phyloP scores from a whole-genome alignment of 106 monocot species.

The Dactylorhiza incarnata region DNA sequence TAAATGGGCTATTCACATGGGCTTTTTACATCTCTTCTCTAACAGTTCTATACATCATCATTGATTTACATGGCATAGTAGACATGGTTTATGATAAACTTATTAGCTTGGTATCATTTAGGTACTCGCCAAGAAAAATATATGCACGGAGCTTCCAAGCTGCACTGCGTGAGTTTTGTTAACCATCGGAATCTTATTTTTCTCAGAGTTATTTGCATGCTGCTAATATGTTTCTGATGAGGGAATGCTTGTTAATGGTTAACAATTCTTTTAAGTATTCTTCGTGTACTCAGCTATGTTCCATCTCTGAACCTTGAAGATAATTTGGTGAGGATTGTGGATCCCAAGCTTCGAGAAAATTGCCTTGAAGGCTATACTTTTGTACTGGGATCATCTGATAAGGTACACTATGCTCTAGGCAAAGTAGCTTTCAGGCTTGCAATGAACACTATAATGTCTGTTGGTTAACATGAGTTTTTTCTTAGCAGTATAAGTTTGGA shows the following conservation, averaged over 20 bases:
- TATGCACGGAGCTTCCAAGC: constrained; percentile 57
- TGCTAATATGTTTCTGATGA: neutral
- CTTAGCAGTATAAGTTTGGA: constrained; percentile 71
- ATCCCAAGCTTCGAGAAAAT: constrained; percentile 49
- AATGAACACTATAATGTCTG: neutral
- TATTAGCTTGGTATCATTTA: constrained; percentile 12
- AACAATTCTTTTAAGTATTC: neutral
- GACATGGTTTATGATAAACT: neutral
- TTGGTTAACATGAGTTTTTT: constrained; percentile 5
- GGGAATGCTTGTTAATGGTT: neutral
- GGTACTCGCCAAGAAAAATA: constrained; percentile 57
- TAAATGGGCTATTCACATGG: too few species aligned
- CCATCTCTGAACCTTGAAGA: constrained; percentile 49
- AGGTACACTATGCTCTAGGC: constrained; percentile 26
- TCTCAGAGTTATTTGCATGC: neutral
- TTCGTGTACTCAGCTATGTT: constrained; percentile 29
- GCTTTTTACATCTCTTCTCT: too few species aligned
- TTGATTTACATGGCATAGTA: neutral
- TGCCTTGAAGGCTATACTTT: constrained; percentile 65
- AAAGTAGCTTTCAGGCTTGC: neutral
- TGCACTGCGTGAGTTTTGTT: constrained; percentile 44
- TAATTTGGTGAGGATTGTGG: constrained; percentile 38
- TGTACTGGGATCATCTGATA: constrained; percentile 39
- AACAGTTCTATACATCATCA: neutral
- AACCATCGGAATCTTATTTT: neutral